Percentiles rank a stretch among this genome's conserved stretches.
Conservation (phyloP, 163 green algal species). For the Picocystis sp. region DNA sequence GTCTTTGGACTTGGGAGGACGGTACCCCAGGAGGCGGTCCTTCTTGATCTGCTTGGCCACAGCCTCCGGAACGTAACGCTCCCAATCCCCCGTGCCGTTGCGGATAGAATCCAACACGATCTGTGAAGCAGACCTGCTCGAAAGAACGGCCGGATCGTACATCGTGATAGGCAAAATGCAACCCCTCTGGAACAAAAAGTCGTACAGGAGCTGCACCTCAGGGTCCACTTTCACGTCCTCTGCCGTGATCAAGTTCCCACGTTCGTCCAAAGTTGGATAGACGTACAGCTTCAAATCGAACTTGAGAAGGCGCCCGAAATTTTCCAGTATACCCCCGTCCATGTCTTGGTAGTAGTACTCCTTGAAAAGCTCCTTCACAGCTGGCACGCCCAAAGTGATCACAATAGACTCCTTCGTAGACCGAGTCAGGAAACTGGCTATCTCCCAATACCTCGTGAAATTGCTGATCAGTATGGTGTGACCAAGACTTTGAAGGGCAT, state of each 20-base stretch:
- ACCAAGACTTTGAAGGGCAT: slow-evolving; percentile 28
- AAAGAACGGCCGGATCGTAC: slow-evolving; percentile 21
- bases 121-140: slow-evolving; percentile 21
- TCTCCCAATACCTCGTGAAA: slow-evolving; percentile 26
- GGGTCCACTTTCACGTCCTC: slow-evolving; percentile 21
- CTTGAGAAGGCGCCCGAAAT: slow-evolving; percentile 34
- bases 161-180: slow-evolving; percentile 24
- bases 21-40: slow-evolving; percentile 13
- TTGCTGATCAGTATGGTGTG: slow-evolving; percentile 34
- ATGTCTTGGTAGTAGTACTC: slow-evolving; percentile 29
- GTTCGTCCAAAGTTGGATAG: slow-evolving; percentile 26
- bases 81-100: slow-evolving; percentile 17
- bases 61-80: slow-evolving; percentile 18
- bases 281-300: slow-evolving; percentile 35
- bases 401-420: slow-evolving; percentile 28
- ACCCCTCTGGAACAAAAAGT: slow-evolving; percentile 28
- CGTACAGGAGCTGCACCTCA: slow-evolving; percentile 27
- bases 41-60: slow-evolving; percentile 29
- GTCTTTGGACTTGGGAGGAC: too few species aligned
- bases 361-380: slow-evolving; percentile 31
- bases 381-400: slow-evolving; percentile 28
- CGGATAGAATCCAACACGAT: slow-evolving; percentile 24
- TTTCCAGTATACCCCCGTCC: slow-evolving; percentile 33
- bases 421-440: slow-evolving; percentile 28
- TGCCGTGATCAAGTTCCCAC: slow-evolving; percentile 23